Percentiles rank a stretch among this genome's conserved stretches.
These are phyloP conservation scores for Ulota crispa DNA, from an alignment of 225 moss, liverwort and hornwort genomes.

Conservation along the genomic window DNA sequence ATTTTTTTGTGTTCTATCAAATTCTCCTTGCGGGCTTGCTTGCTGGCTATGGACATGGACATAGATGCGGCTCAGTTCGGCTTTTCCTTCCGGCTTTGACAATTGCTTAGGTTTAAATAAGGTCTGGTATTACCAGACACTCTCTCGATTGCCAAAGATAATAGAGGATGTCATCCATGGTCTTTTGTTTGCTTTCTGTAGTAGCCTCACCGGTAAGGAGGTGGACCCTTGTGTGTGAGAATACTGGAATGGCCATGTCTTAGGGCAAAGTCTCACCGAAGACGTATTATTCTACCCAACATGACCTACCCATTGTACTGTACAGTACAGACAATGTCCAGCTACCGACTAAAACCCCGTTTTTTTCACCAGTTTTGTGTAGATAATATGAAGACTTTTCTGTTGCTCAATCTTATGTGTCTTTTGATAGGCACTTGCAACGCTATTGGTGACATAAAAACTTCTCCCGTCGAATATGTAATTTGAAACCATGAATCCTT, in stretches of 20 bases:
- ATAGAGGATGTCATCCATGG: constrained; percentile 28
- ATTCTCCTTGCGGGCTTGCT: not conserved
- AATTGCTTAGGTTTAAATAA: constrained; percentile 15
- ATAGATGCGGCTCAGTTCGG: not conserved
- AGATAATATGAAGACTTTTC: not conserved
- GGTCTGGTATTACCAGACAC: constrained; percentile 26
- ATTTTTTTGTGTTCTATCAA: not conserved
- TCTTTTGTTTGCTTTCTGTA: constrained; percentile 12
- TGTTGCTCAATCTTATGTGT: not conserved
- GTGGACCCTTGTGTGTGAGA: constrained; percentile 23
- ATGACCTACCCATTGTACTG: constrained; percentile 16
- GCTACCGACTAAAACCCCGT: not conserved
- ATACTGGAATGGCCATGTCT: constrained; percentile 21
- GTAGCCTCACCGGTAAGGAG: constrained; percentile 29
- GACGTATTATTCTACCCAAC: constrained; percentile 14
- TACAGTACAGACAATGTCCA: not conserved
- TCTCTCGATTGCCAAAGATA: constrained; percentile 12
- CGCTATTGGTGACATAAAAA: not conserved
- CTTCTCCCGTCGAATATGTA: not conserved
- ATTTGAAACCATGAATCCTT: not conserved
- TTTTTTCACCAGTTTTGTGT: not conserved
- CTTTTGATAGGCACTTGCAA: not conserved
- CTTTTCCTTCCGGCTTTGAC: constrained; percentile 4
- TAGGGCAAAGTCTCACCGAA: constrained; percentile 17
- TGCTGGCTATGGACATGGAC: not conserved